Evolutionary conservation across 2,329 filamentous ascomycete species (phyloP).

Genomic region (Verticillium zaregamsianum): DNA sequence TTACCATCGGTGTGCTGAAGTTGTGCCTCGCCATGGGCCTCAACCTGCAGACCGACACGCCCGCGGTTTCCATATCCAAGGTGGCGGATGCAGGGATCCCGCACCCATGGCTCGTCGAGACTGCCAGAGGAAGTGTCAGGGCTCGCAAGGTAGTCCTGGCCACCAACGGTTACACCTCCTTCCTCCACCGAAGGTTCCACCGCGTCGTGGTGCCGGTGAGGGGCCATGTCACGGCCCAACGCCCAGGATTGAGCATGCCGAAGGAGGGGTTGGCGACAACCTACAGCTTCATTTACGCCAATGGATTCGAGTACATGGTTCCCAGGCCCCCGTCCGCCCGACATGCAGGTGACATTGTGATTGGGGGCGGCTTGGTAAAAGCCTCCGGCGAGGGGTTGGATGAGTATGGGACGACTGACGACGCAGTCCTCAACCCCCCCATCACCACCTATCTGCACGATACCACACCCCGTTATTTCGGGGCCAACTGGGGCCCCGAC

Average conservation of each 20-base stretch:
- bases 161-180: conserved; percentile 23
- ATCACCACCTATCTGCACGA: conserved; percentile 44
- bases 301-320: conserved; percentile 66
- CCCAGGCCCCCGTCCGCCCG: conserved; percentile 42
- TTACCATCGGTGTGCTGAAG: conserved; percentile 18
- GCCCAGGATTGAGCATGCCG: conserved; percentile 29
- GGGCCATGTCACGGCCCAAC: conserved; percentile 18
- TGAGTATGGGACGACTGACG: conserved; percentile 54
- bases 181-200: conserved; percentile 15
- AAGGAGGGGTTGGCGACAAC: conserved; percentile 39
- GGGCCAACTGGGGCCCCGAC: conserved; percentile 44
- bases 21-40: conserved; percentile 6
- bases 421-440: conserved; percentile 43
- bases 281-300: conserved; percentile 57
- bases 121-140: conserved; percentile 15
- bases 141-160: conserved; percentile 18
- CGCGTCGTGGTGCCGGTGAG: conserved; percentile 17
- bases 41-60: conserved; percentile 6
- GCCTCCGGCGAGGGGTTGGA: conserved; percentile 34
- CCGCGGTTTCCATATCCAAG: conserved; percentile 1
- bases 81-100: not conserved
- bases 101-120: conserved; percentile 11
- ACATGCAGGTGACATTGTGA: conserved; percentile 49
- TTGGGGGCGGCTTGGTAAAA: conserved; percentile 53
- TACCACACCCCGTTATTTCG: conserved; percentile 46